These are phyloP conservation scores for Canariomyces notabilis DNA, from an alignment of 2,329 filamentous ascomycete species.

Conservation along the genomic window DNA sequence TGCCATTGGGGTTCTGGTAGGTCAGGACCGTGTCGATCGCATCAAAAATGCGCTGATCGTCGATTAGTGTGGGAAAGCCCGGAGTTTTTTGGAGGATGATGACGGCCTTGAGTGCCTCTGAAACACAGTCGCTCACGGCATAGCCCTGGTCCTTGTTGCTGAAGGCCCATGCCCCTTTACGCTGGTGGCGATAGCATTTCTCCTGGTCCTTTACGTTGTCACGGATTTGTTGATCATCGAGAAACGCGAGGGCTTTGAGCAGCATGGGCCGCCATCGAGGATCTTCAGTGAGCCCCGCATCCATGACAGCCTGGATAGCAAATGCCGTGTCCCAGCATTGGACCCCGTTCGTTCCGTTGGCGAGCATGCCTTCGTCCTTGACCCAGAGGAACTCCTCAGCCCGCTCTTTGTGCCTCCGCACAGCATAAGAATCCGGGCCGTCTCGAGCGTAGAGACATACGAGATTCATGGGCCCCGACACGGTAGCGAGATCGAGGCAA, in stretches of 20 bases:
- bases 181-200: slow-evolving; percentile 79
- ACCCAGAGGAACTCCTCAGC: slow-evolving; percentile 87
- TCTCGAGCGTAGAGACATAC: slow-evolving; percentile 79
- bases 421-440: slow-evolving; percentile 66
- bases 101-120: slow-evolving; percentile 82
- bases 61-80: slow-evolving; percentile 68
- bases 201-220: slow-evolving; percentile 75
- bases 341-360: slow-evolving; percentile 96
- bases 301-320: slow-evolving; percentile 73
- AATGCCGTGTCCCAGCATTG: slow-evolving; percentile 97
- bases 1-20: slow-evolving; percentile 83
- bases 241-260: slow-evolving; percentile 71
- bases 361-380: slow-evolving; percentile 85
- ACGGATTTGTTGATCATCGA: slow-evolving; percentile 86
- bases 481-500: slow-evolving; percentile 78
- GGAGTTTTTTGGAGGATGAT: slow-evolving; percentile 74
- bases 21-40: slow-evolving; percentile 85
- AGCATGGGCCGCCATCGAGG: slow-evolving; percentile 79
- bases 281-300: slow-evolving; percentile 72
- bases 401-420: slow-evolving; percentile 73
- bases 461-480: slow-evolving; percentile 88
- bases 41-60: slow-evolving; percentile 74
- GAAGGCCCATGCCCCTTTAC: slow-evolving; percentile 95
- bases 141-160: slow-evolving; percentile 92
- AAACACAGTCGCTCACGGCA: slow-evolving; percentile 89